Percentiles rank a stretch among this genome's conserved stretches.
Evolutionary conservation across 768 basidiomycete species (phyloP).

Genomic region (Mycena albidolilacea): DNA sequence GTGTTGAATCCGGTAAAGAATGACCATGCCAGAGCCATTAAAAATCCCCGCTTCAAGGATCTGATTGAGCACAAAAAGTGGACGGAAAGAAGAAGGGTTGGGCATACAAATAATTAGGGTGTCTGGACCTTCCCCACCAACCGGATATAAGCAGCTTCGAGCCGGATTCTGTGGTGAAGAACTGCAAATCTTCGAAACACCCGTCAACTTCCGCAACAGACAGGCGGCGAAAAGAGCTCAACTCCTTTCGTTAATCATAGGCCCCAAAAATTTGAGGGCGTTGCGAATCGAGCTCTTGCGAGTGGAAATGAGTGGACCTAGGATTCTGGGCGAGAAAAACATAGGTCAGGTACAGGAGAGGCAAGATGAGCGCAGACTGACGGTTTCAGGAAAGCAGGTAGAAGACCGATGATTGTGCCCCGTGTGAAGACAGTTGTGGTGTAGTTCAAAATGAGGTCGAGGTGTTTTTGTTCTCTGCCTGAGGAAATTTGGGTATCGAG

Average conservation of each 20-base stretch:
- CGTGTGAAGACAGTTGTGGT: not conserved
- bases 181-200: slow-evolving; percentile 74
- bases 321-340: not conserved
- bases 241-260: slow-evolving; percentile 59
- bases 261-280: not conserved
- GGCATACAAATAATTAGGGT: slow-evolving; percentile 89
- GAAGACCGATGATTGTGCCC: not conserved
- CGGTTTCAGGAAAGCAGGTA: not conserved
- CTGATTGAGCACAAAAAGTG: slow-evolving; percentile 1
- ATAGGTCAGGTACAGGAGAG: not conserved
- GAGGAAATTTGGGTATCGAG: not conserved
- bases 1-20: slow-evolving; percentile 94
- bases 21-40: slow-evolving; percentile 95
- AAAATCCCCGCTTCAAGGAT: slow-evolving; percentile 72
- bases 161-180: slow-evolving; percentile 85
- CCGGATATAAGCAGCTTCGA: slow-evolving; percentile 94
- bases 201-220: slow-evolving; percentile 13
- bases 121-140: slow-evolving; percentile 96
- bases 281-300: not conserved
- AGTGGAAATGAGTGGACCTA: not conserved
- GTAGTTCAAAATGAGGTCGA: not conserved
- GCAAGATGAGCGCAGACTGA: not conserved
- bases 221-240: slow-evolving; percentile 38
- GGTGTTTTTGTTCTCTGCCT: not conserved
- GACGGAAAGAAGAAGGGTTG: slow-evolving; percentile 41